phyloP scores from a whole-genome alignment of 345 rosid genomes.

The Hibiscus mutabilis region DNA sequence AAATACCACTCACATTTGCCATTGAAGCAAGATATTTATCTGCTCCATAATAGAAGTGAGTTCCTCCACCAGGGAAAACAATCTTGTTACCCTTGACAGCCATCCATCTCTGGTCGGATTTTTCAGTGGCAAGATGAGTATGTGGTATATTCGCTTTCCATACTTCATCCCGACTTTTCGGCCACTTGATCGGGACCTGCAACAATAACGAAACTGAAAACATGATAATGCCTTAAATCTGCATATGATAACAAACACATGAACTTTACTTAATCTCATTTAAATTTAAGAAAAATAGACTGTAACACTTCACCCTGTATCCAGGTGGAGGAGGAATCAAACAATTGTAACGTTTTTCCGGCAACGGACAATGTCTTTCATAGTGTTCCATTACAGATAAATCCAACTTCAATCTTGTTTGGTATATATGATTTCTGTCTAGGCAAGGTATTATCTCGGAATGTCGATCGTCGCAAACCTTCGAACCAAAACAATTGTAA shows the following conservation, averaged over 20 bases:
- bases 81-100: slow-evolving; percentile 93
- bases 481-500: neutral
- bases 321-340: slow-evolving; percentile 96
- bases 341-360: slow-evolving; percentile 85
- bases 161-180: slow-evolving; percentile 92
- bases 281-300: neutral
- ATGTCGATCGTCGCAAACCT: slow-evolving; percentile 97
- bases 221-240: neutral
- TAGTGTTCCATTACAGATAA: slow-evolving; percentile 94
- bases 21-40: slow-evolving; percentile 91
- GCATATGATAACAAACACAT: neutral
- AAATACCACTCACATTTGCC: slow-evolving; percentile 59
- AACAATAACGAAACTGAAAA: neutral
- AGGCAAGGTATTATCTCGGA: slow-evolving; percentile 94
- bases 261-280: too few relatives aligned
- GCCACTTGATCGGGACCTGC: slow-evolving; percentile 97
- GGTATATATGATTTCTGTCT: slow-evolving; percentile 84
- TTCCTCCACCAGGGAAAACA: slow-evolving; percentile 89
- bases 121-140: slow-evolving; percentile 93
- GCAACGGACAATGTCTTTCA: slow-evolving; percentile 91
- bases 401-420: slow-evolving; percentile 89
- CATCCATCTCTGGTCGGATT: slow-evolving; percentile 99
- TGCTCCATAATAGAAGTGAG: slow-evolving; percentile 98
- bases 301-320: slow-evolving; percentile 56
- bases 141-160: slow-evolving; percentile 99